A percentile compares a stretch with the other conserved stretches of the same genome.
Evolutionary conservation across 306 rosid genomes (phyloP).

Genomic region (Quercus engelmannii): DNA sequence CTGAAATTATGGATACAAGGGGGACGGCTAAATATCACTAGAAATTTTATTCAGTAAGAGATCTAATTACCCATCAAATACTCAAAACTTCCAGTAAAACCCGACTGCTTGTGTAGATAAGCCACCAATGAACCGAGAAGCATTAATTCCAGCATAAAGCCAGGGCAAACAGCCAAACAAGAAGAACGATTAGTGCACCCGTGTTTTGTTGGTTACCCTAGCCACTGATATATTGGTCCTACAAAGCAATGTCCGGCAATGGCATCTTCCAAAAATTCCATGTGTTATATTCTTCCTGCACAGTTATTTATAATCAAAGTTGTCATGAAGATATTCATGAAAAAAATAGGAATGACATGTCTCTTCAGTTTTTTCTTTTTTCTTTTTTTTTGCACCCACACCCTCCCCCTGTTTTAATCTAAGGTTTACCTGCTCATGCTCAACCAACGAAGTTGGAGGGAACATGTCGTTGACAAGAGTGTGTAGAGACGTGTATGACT

Average conservation of each 20-base stretch:
- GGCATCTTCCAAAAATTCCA: constrained; percentile 95
- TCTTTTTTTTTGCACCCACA: too few species aligned
- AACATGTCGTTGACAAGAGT: constrained; percentile 98
- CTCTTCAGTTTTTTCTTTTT: too few species aligned
- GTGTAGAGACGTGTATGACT: constrained; percentile 90
- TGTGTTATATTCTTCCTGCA: constrained; percentile 89
- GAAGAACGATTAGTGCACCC: neutral
- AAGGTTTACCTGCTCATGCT: constrained; percentile 83
- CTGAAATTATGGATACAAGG: neutral
- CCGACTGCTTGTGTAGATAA: neutral
- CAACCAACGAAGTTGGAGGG: constrained; percentile 84
- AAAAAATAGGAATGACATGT: constrained; percentile 2
- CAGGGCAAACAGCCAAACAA: neutral
- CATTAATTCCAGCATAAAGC: constrained; percentile 20
- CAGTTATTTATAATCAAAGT: constrained; percentile 4
- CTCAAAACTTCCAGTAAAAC: neutral
- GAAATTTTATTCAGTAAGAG: neutral
- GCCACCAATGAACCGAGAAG: neutral
- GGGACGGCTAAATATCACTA: neutral
- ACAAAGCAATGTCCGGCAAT: constrained; percentile 50
- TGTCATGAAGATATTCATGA: neutral
- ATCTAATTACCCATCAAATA: neutral
- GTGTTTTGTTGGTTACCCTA: neutral
- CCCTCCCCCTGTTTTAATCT: neutral
- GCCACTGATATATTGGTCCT: neutral